Conservation (phyloP, 495 filamentous ascomycete species). For the Aspergillus biplanus region DNA sequence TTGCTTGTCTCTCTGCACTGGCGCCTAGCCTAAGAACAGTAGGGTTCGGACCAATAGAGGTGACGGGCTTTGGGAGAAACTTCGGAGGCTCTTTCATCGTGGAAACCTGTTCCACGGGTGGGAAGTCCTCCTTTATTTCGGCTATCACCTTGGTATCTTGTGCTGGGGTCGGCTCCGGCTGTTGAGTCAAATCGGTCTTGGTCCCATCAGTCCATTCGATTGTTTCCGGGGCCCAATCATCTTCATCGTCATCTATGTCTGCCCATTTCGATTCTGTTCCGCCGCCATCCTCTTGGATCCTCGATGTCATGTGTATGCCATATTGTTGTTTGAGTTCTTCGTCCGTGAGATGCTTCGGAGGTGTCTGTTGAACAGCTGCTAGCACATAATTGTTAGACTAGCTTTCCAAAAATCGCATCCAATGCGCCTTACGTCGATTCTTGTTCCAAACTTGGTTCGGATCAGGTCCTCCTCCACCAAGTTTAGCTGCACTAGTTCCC, state of each 20-base stretch:
- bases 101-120: slow-evolving; percentile 28
- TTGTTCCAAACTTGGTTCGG: slow-evolving; percentile 93
- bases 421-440: slow-evolving; percentile 77
- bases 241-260: slow-evolving; percentile 98
- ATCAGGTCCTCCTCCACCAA: slow-evolving; percentile 62
- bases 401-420: slow-evolving; percentile 5
- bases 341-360: slow-evolving; percentile 92
- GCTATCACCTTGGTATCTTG: slow-evolving; percentile 24
- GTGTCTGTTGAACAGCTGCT: slow-evolving; percentile 73
- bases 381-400: slow-evolving; percentile 32
- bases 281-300: slow-evolving; percentile 80
- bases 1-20: slow-evolving; percentile 55
- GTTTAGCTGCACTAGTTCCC: slow-evolving; percentile 44
- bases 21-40: slow-evolving; percentile 57
- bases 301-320: slow-evolving; percentile 93
- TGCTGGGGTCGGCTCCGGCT: slow-evolving; percentile 32
- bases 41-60: slow-evolving; percentile 55
- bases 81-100: slow-evolving; percentile 36
- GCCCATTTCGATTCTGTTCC: slow-evolving; percentile 94
- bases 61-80: slow-evolving; percentile 47
- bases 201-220: slow-evolving; percentile 98
- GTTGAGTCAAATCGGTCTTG: slow-evolving; percentile 77
- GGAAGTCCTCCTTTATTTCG: slow-evolving; percentile 33
- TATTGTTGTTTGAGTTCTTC: slow-evolving; percentile 95
- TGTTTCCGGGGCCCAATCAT: slow-evolving; percentile 95